Conservation (phyloP, 106 monocot species). For the Dendrobium officinale region DNA sequence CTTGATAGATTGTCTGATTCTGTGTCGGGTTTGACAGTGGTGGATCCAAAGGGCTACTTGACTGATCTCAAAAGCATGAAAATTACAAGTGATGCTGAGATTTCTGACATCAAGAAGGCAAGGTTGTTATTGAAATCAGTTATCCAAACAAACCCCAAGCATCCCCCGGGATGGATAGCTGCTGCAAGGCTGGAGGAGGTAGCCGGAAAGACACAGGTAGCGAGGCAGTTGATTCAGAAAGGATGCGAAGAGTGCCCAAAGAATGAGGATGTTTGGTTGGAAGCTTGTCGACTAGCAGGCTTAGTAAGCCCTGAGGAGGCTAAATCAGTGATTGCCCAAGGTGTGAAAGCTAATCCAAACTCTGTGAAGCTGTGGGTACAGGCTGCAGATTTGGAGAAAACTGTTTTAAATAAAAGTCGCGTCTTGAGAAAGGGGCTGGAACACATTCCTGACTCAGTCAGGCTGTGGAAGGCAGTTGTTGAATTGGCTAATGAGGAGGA, state of each 20-base stretch:
- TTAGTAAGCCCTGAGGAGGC: conserved; percentile 68
- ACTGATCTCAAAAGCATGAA: conserved; percentile 99
- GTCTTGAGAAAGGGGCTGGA: conserved; percentile 87
- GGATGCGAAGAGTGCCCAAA: conserved; percentile 98
- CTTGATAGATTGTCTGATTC: conserved; percentile 94
- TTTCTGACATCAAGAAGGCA: conserved; percentile 98
- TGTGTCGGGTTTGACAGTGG: conserved; percentile 82
- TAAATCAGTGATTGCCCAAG: conserved; percentile 86
- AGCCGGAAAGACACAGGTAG: conserved; percentile 87
- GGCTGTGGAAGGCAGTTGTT: conserved; percentile 95
- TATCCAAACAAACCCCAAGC: conserved; percentile 93
- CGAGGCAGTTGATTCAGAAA: conserved; percentile 87
- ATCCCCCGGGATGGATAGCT: conserved; percentile 97
- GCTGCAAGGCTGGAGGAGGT: conserved; percentile 96
- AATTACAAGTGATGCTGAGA: conserved; percentile 96
- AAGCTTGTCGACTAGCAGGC: conserved; percentile 73
- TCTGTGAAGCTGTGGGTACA: conserved; percentile 97
- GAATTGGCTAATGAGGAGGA: conserved; percentile 92
- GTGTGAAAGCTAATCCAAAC: conserved; percentile 76
- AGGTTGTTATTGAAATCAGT: conserved; percentile 88
- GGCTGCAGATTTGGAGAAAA: conserved; percentile 61
- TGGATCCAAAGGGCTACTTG: conserved; percentile 94
- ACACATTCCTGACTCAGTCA: conserved; percentile 87
- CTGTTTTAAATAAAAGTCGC: conserved; percentile 50
- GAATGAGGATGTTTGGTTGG: conserved; percentile 97